A percentile compares a stretch with the other conserved stretches of the same genome.
phyloP scores from a whole-genome alignment of 805 yeast species.

The Henningerozyma blattae region DNA sequence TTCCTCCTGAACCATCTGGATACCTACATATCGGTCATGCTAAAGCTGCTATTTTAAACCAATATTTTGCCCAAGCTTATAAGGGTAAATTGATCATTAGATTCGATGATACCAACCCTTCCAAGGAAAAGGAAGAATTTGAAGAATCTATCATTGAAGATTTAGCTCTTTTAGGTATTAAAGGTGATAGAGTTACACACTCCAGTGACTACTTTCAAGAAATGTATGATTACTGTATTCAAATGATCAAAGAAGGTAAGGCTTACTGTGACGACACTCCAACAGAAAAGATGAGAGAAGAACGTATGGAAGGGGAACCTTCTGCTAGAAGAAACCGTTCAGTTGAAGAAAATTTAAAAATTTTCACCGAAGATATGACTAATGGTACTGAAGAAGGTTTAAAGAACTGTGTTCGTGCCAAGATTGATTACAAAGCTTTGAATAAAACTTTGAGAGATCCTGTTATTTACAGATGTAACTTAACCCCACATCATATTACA shows the following conservation, averaged over 20 bases:
- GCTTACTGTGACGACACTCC: conserved; percentile 98
- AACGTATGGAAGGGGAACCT: conserved; percentile 95
- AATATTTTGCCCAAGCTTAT: conserved; percentile 90
- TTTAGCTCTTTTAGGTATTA: conserved; percentile 77
- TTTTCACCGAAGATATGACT: conserved; percentile 87
- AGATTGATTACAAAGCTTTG: conserved; percentile 80
- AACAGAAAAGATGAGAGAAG: conserved; percentile 91
- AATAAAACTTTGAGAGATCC: conserved; percentile 98
- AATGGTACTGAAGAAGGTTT: conserved; percentile 88
- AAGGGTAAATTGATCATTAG: conserved; percentile 94
- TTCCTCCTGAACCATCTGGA: conserved; percentile 99
- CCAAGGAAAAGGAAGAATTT: conserved; percentile 90
- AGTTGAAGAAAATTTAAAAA: conserved; percentile 79
- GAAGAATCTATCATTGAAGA: conserved; percentile 92
- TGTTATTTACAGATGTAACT: conserved; percentile 91
- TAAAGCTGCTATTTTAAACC: conserved; percentile 93
- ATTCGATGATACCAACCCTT: conserved; percentile 97
- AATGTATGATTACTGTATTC: conserved; percentile 79
- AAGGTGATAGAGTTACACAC: conserved; percentile 79
- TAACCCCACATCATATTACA: conserved; percentile 96
- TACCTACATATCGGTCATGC: conserved; percentile 97
- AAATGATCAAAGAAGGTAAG: conserved; percentile 87
- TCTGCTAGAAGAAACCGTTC: conserved; percentile 86
- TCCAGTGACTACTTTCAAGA: conserved; percentile 88
- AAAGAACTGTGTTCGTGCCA: conserved; percentile 91